Evolutionary conservation across 1,284 basidiomycete genomes (phyloP).

Genomic region (Ustilago lituana): DNA sequence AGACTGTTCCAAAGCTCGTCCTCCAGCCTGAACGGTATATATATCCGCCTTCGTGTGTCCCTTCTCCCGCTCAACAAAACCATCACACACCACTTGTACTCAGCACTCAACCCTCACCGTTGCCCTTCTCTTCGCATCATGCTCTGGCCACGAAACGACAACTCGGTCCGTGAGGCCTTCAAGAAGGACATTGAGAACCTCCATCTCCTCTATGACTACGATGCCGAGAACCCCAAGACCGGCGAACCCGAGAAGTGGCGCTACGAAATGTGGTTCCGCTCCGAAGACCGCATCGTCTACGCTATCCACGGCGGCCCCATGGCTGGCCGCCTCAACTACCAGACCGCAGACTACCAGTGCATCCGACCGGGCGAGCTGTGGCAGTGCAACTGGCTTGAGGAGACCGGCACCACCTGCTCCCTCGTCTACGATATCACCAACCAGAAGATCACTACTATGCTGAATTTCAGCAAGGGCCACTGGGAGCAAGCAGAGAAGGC

Average conservation of each 20-base stretch:
- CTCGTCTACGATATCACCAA: slow-evolving; percentile 61
- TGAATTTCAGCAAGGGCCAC: slow-evolving; percentile 65
- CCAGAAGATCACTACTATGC: slow-evolving; percentile 62
- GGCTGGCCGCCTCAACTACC: slow-evolving; percentile 64
- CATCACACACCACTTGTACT: too few species aligned
- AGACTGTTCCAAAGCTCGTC: too few species aligned
- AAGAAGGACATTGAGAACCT: slow-evolving; percentile 39
- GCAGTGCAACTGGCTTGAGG: slow-evolving; percentile 66
- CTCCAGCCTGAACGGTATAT: too few species aligned
- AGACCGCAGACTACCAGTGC: slow-evolving; percentile 63
- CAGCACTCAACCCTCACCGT: too few species aligned
- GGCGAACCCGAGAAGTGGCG: slow-evolving; percentile 54
- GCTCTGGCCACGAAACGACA: slow-evolving; percentile 47
- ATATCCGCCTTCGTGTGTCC: too few species aligned
- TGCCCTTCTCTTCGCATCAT: slow-evolving; percentile 15
- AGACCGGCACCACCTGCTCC: slow-evolving; percentile 65
- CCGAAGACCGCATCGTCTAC: slow-evolving; percentile 64
- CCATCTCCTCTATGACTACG: slow-evolving; percentile 51
- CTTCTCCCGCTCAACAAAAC: too few species aligned
- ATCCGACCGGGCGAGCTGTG: slow-evolving; percentile 57
- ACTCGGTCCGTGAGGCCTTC: slow-evolving; percentile 25
- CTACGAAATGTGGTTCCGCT: slow-evolving; percentile 65
- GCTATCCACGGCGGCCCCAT: slow-evolving; percentile 64
- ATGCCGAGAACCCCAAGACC: slow-evolving; percentile 47
- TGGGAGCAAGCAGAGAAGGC: slow-evolving; percentile 62